Evolutionary conservation across 768 basidiomycete species (phyloP).

Genomic region (Boletus tylopilopsis): DNA sequence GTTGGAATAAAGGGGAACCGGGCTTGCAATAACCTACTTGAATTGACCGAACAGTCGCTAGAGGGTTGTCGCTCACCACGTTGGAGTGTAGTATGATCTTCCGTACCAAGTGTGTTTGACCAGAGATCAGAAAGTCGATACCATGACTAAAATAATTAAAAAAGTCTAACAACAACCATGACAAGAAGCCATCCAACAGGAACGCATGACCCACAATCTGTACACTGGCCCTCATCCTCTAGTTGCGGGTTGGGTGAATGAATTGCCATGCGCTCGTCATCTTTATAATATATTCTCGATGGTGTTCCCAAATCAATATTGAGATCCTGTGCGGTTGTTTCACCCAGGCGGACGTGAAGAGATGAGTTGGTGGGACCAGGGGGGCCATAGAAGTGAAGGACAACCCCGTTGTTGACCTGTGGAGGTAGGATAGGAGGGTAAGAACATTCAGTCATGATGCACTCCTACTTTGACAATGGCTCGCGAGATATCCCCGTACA

Average conservation of each 20-base stretch:
- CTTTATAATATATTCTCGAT: constrained; percentile 75
- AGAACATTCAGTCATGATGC: background rate
- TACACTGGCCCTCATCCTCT: constrained; percentile 46
- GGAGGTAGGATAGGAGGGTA: background rate
- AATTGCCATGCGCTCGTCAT: constrained; percentile 85
- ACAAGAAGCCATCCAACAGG: background rate
- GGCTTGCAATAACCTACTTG: constrained; percentile 46
- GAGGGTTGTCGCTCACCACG: constrained; percentile 50
- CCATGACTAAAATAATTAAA: constrained; percentile 94
- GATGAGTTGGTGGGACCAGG: constrained; percentile 35
- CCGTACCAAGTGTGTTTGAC: constrained; percentile 63
- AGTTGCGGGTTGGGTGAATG: constrained; percentile 49
- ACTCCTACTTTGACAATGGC: constrained; percentile 61
- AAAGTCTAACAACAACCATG: constrained; percentile 54
- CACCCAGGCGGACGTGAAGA: constrained; percentile 60
- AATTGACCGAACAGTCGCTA: background rate
- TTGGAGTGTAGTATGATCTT: constrained; percentile 91
- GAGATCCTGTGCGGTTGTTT: constrained; percentile 82
- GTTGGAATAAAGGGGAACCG: constrained; percentile 84
- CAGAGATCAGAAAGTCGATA: constrained; percentile 80
- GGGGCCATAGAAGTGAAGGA: constrained; percentile 62
- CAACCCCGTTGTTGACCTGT: constrained; percentile 73
- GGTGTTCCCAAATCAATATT: constrained; percentile 77
- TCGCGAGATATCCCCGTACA: constrained; percentile 68
- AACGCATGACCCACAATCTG: constrained; percentile 42